These are phyloP conservation scores for Clonostachys byssicola DNA, from an alignment of 2,329 filamentous ascomycete species.

Conservation along the genomic window DNA sequence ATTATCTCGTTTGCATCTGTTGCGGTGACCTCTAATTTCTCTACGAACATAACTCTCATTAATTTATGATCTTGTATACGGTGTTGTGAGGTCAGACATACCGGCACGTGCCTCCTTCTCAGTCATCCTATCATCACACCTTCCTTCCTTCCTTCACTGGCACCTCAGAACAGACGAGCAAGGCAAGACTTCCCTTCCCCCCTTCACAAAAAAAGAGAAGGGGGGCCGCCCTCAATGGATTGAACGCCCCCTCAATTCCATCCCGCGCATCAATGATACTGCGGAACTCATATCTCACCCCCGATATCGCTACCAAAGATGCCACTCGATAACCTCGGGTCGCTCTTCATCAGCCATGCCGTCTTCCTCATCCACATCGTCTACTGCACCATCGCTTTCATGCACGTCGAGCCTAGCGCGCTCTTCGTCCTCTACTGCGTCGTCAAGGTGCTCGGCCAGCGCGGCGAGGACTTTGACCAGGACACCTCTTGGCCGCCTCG, in stretches of 20 bases:
- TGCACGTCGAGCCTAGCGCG: constrained; percentile 40
- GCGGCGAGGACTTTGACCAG: constrained; percentile 32
- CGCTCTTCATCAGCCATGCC: constrained; percentile 44
- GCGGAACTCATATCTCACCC: no score
- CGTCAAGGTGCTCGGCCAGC: constrained; percentile 39
- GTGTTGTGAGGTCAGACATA: no score
- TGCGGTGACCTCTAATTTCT: no score
- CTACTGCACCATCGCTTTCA: constrained; percentile 46
- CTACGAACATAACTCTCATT: no score
- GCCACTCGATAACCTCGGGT: constrained; percentile 47
- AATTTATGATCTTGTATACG: no score
- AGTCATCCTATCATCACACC: no score
- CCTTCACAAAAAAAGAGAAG: neutral
- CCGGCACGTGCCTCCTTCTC: no score
- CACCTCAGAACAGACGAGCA: constrained; percentile 1
- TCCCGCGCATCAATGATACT: no score
- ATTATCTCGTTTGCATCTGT: no score
- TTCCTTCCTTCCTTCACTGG: neutral
- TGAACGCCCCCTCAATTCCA: no score
- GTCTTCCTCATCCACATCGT: constrained; percentile 50
- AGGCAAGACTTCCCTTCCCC: constrained; percentile 3
- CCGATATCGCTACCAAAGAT: constrained; percentile 18
- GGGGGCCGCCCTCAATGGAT: no score
- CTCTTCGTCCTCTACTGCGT: constrained; percentile 42
- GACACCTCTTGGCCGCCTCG: neutral